Conservation (phyloP, 106 monocot species). For the Allium sativum region DNA sequence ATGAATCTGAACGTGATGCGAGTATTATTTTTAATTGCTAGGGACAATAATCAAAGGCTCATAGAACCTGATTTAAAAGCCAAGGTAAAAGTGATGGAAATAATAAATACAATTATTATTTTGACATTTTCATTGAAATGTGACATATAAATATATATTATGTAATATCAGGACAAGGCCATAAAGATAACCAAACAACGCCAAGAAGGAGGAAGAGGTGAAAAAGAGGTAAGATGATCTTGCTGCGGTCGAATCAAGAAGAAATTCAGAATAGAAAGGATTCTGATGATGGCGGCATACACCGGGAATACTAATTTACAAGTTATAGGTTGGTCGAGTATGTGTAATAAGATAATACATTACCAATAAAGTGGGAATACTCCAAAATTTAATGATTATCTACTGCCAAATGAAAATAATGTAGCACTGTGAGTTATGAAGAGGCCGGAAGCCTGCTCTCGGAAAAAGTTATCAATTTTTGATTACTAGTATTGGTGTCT, state of each 20-base stretch:
- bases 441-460: too few relatives aligned
- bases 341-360: constrained; percentile 5
- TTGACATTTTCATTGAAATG: neutral
- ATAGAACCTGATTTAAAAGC: constrained; percentile 44
- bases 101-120: neutral
- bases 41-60: constrained; percentile 67
- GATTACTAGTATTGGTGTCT: too few relatives aligned
- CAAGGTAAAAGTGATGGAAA: constrained; percentile 24
- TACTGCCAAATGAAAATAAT: too few relatives aligned
- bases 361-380: too few relatives aligned
- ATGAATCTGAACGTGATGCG: constrained; percentile 62
- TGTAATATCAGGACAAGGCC: constrained; percentile 40
- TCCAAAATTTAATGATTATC: too few relatives aligned
- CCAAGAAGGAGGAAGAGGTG: constrained; percentile 31
- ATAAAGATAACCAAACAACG: constrained; percentile 65
- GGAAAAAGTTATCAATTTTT: too few relatives aligned
- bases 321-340: too few relatives aligned
- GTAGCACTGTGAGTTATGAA: too few relatives aligned
- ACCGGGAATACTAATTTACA: neutral
- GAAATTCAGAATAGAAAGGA: neutral
- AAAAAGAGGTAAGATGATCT: constrained; percentile 37
- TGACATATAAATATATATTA: neutral
- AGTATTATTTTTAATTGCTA: constrained; percentile 66
- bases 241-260: constrained; percentile 49
- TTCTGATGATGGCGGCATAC: neutral